A percentile compares a stretch with the other conserved stretches of the same genome.
These are phyloP conservation scores for Lentinula boryana DNA, from an alignment of 768 basidiomycete genomes.

Conservation along the genomic window DNA sequence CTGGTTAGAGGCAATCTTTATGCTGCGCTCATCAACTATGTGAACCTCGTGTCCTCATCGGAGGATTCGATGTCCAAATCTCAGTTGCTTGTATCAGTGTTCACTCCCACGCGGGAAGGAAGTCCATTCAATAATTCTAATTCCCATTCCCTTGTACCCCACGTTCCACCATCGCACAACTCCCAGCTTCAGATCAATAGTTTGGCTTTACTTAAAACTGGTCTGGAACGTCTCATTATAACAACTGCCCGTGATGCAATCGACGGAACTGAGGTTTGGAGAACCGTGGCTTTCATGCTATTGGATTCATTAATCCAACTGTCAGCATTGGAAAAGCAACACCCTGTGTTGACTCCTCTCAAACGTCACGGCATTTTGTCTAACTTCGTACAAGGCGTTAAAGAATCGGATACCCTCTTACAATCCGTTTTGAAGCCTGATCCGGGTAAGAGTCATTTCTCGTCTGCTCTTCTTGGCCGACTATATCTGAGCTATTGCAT, in stretches of 20 bases:
- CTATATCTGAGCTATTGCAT: not conserved
- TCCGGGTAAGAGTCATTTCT: slow-evolving; percentile 57
- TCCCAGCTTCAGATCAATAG: slow-evolving; percentile 54
- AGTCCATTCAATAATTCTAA: slow-evolving; percentile 31
- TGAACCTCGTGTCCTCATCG: slow-evolving; percentile 61
- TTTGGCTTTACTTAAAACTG: slow-evolving; percentile 57
- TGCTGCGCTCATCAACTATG: slow-evolving; percentile 82
- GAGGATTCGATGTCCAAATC: slow-evolving; percentile 13
- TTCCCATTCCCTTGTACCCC: slow-evolving; percentile 28
- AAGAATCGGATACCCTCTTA: slow-evolving; percentile 73
- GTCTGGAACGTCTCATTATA: slow-evolving; percentile 66
- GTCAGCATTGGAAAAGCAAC: slow-evolving; percentile 63
- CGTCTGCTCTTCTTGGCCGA: slow-evolving; percentile 5
- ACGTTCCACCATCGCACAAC: slow-evolving; percentile 12
- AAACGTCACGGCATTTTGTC: slow-evolving; percentile 71
- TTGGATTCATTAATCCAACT: slow-evolving; percentile 77
- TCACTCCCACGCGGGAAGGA: slow-evolving; percentile 31
- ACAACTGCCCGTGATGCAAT: slow-evolving; percentile 85
- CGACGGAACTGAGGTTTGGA: slow-evolving; percentile 96
- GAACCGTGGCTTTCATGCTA: slow-evolving; percentile 89
- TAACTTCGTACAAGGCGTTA: slow-evolving; percentile 78
- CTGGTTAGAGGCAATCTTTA: slow-evolving; percentile 94
- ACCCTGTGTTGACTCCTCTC: slow-evolving; percentile 51
- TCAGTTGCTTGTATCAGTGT: slow-evolving; percentile 29
- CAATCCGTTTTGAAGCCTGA: slow-evolving; percentile 81